These are phyloP conservation scores for Karstenula rhodostoma DNA, from an alignment of 2,329 filamentous ascomycete genomes.

Conservation along the genomic window DNA sequence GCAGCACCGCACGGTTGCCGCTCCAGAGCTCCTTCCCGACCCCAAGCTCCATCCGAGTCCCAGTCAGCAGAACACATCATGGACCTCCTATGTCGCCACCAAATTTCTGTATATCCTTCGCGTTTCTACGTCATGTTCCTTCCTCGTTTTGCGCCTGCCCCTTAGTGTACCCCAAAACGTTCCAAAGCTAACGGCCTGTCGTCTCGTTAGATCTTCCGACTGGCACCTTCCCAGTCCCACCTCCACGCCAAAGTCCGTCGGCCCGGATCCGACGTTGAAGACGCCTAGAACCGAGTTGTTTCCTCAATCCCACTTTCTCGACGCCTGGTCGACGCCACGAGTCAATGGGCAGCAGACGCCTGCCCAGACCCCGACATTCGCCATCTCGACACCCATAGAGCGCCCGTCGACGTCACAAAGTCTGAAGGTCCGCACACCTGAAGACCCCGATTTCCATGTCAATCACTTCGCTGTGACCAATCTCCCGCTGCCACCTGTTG, in stretches of 20 bases:
- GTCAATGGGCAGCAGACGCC: conserved; percentile 52
- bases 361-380: conserved; percentile 51
- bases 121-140: conserved; percentile 8
- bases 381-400: conserved; percentile 47
- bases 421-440: conserved; percentile 44
- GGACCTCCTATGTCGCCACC: conserved; percentile 15
- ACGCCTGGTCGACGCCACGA: conserved; percentile 58
- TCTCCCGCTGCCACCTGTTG: conserved; percentile 66
- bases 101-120: conserved; percentile 11
- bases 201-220: conserved; percentile 52
- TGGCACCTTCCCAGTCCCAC: conserved; percentile 61
- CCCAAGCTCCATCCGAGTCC: conserved; percentile 30
- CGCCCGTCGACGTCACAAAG: conserved; percentile 47
- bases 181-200: conserved; percentile 45
- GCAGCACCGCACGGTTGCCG: conserved; percentile 48
- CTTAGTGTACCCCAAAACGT: conserved; percentile 32
- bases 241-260: conserved; percentile 56
- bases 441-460: conserved; percentile 63
- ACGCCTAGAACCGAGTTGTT: conserved; percentile 54
- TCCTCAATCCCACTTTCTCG: conserved; percentile 57
- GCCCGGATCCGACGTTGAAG: conserved; percentile 51
- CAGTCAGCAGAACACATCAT: conserved; percentile 24
- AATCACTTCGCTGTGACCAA: conserved; percentile 67
- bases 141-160: conserved; percentile 13
- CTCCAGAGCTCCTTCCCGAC: conserved; percentile 33